These are phyloP conservation scores for Fusarium zealandicum DNA, from an alignment of 2,329 filamentous ascomycete species.

Conservation along the genomic window DNA sequence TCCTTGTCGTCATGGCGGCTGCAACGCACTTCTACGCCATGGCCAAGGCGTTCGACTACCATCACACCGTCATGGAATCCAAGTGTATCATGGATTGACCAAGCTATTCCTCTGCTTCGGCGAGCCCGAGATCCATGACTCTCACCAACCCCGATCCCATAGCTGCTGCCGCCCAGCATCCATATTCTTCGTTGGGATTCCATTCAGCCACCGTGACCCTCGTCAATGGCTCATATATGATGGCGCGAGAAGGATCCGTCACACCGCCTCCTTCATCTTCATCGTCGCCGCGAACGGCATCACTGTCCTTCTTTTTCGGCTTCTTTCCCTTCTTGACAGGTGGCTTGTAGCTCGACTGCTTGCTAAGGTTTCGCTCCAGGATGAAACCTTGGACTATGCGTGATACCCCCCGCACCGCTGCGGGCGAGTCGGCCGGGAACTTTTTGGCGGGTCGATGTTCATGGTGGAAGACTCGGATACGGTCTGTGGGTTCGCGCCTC, in stretches of 20 bases:
- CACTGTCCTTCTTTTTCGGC: slow-evolving; percentile 48
- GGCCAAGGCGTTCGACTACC: slow-evolving; percentile 83
- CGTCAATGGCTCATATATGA: slow-evolving; percentile 68
- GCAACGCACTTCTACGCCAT: slow-evolving; percentile 82
- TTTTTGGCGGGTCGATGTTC: slow-evolving; percentile 55
- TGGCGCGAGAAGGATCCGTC: slow-evolving; percentile 51
- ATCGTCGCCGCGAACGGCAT: slow-evolving; percentile 43
- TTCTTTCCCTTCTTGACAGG: slow-evolving; percentile 48
- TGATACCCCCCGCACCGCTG: slow-evolving; percentile 53
- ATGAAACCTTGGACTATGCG: slow-evolving; percentile 61
- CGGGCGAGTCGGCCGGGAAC: slow-evolving; percentile 41
- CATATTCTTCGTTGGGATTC: slow-evolving; percentile 72
- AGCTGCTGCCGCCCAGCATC: slow-evolving; percentile 71
- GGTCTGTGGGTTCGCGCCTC: slow-evolving; percentile 45
- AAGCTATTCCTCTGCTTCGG: slow-evolving; percentile 39
- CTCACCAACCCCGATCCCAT: slow-evolving; percentile 72
- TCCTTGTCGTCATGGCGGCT: slow-evolving; percentile 85
- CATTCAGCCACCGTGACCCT: slow-evolving; percentile 69
- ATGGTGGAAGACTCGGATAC: slow-evolving; percentile 58
- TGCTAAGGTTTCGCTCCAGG: slow-evolving; percentile 58
- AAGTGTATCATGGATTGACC: slow-evolving; percentile 50
- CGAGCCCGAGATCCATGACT: slow-evolving; percentile 69
- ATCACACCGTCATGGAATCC: slow-evolving; percentile 68
- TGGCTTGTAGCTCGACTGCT: slow-evolving; percentile 51
- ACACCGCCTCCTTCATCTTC: slow-evolving; percentile 45